Evolutionary conservation across 768 basidiomycete species (phyloP).

Genomic region (Naganishia vishniacii): DNA sequence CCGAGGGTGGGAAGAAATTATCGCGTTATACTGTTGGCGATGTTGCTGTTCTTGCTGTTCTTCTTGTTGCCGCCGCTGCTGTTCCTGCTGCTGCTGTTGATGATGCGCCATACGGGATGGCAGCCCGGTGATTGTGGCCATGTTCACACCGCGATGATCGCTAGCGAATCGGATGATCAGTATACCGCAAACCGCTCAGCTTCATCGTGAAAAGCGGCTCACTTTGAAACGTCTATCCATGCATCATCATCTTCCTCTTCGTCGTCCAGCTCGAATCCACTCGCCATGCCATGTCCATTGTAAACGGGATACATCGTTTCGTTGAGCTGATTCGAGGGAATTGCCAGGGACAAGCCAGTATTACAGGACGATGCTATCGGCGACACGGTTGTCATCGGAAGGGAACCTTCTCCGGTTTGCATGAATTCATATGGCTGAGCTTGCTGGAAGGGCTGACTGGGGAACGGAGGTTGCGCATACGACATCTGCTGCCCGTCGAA

Average conservation of each 20-base stretch:
- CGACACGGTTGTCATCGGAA: neutral
- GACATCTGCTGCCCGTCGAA: neutral
- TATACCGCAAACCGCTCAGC: neutral
- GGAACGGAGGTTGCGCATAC: neutral
- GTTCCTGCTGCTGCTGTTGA: no score
- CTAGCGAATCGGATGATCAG: neutral
- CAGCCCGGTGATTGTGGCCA: neutral
- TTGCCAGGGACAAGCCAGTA: neutral
- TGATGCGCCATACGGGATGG: no score
- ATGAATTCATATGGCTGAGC: neutral
- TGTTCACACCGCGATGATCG: no score
- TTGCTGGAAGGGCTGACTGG: slow-evolving; percentile 9
- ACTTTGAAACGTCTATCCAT: slow-evolving; percentile 1
- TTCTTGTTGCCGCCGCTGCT: no score
- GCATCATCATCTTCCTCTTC: slow-evolving; percentile 40
- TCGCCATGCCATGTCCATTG: neutral
- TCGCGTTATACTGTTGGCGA: neutral
- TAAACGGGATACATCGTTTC: neutral
- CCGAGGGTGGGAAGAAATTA: neutral
- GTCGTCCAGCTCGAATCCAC: slow-evolving; percentile 36
- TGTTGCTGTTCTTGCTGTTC: no score
- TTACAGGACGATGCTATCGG: no score
- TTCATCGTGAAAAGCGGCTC: neutral
- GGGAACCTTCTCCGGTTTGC: neutral
- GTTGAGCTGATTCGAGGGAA: neutral